Evolutionary conservation across 1,284 basidiomycete genomes (phyloP).

Genomic region (Leccinum solheimii): DNA sequence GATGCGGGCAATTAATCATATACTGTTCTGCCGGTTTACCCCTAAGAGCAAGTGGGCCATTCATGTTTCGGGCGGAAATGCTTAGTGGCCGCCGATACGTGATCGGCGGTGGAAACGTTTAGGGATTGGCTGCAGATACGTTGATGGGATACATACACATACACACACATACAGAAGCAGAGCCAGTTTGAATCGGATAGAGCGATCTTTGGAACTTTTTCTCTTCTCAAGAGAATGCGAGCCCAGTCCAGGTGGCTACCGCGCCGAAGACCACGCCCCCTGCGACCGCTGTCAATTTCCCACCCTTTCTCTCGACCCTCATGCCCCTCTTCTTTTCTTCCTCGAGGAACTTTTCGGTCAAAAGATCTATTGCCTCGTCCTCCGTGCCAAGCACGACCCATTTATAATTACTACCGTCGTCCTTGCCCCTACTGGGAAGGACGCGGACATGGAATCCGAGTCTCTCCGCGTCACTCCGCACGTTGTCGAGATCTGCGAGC

Average conservation of each 20-base stretch:
- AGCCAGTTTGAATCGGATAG: neutral
- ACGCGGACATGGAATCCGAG: constrained; percentile 45
- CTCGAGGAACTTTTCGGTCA: constrained; percentile 36
- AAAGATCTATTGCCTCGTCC: constrained; percentile 38
- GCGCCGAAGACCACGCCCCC: constrained; percentile 41
- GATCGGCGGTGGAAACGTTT: constrained; percentile 10
- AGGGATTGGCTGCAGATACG: neutral
- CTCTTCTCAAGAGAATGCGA: constrained; percentile 34
- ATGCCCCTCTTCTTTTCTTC: constrained; percentile 31
- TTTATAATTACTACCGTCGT: constrained; percentile 23
- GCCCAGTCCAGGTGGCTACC: constrained; percentile 38
- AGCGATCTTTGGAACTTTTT: neutral
- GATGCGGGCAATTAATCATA: neutral
- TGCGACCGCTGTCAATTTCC: constrained; percentile 34
- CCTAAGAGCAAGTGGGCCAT: neutral
- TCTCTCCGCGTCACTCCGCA: constrained; percentile 42
- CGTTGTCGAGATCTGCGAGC: constrained; percentile 41
- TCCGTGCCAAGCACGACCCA: constrained; percentile 55
- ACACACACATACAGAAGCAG: neutral
- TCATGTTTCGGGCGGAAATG: neutral
- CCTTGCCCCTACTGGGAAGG: constrained; percentile 33
- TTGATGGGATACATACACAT: neutral
- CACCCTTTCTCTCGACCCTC: constrained; percentile 20
- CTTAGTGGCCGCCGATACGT: neutral
- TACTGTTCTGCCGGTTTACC: neutral